These are phyloP conservation scores for Stephanodiscus minutulus DNA, from an alignment of 108 stramenopile genomes.

Conservation along the genomic window DNA sequence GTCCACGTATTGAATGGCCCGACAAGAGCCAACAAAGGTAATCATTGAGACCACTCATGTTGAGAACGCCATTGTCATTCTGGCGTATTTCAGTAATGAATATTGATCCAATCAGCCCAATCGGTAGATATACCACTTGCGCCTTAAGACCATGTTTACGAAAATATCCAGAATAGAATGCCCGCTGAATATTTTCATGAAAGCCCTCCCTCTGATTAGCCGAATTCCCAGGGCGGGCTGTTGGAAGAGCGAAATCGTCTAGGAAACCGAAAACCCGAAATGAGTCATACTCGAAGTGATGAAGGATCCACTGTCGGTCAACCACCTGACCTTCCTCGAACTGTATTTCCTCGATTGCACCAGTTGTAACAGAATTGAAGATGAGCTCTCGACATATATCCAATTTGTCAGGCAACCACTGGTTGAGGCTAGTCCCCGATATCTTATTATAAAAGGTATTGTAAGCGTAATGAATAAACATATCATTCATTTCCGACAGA, in stretches of 20 bases:
- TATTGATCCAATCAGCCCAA: slow-evolving; percentile 14
- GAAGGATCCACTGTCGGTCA: not conserved
- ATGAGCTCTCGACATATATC: not conserved
- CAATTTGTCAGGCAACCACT: slow-evolving; percentile 22
- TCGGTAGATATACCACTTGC: slow-evolving; percentile 24
- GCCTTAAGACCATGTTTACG: slow-evolving; percentile 2
- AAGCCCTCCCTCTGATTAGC: not conserved
- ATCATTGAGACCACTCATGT: slow-evolving; percentile 11
- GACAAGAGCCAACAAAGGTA: slow-evolving; percentile 4
- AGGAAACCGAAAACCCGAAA: not conserved
- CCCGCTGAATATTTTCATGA: slow-evolving; percentile 1
- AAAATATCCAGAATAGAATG: slow-evolving; percentile 4
- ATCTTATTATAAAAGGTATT: slow-evolving; percentile 31
- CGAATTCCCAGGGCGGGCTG: not conserved
- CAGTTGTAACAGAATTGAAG: not conserved
- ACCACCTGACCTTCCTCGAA: not conserved
- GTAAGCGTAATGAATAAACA: slow-evolving; percentile 2
- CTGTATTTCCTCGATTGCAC: not conserved
- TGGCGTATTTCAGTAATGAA: slow-evolving; percentile 12
- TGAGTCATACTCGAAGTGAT: not conserved
- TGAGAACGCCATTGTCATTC: slow-evolving; percentile 24
- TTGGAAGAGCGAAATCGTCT: not conserved
- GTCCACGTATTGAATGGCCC: not conserved
- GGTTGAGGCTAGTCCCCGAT: slow-evolving; percentile 12
- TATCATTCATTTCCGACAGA: slow-evolving; percentile 14